These are phyloP conservation scores for Ganoderma boninense DNA, from an alignment of 1,284 basidiomycete species.

Conservation along the genomic window DNA sequence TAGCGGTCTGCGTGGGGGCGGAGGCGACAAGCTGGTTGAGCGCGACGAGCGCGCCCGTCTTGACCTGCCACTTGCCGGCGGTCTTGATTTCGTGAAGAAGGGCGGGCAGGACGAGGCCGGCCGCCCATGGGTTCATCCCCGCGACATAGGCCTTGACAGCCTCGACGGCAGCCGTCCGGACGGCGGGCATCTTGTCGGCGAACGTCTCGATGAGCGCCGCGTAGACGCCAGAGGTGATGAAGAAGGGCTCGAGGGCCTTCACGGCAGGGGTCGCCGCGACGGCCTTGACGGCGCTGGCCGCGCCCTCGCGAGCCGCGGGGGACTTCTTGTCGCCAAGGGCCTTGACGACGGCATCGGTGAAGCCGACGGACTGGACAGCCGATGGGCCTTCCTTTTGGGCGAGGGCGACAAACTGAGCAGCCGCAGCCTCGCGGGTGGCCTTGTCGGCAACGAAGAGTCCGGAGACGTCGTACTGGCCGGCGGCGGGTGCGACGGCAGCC, in stretches of 20 bases:
- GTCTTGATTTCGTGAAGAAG: constrained; percentile 96
- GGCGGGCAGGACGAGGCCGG: constrained; percentile 86
- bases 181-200: constrained; percentile 91
- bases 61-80: constrained; percentile 99
- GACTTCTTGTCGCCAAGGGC: constrained; percentile 93
- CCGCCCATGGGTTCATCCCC: constrained; percentile 92
- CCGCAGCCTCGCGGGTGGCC: constrained; percentile 74
- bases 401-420: constrained; percentile 73
- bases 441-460: constrained; percentile 81
- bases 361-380: constrained; percentile 80
- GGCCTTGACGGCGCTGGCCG: constrained; percentile 75
- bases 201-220: constrained; percentile 89
- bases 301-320: constrained; percentile 86
- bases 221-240: constrained; percentile 88
- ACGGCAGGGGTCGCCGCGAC: constrained; percentile 83
- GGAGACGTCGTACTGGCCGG: constrained; percentile 68
- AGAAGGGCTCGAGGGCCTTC: constrained; percentile 89
- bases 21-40: constrained; percentile 92
- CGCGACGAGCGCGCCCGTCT: constrained; percentile 87
- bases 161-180: constrained; percentile 85
- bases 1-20: constrained; percentile 87
- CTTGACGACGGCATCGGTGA: constrained; percentile 85
- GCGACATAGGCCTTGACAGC: constrained; percentile 86
- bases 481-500: constrained; percentile 59
- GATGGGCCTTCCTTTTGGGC: constrained; percentile 89